Conservation (phyloP, 1,139 yeast species). For the Suhomyces choctaworum region DNA sequence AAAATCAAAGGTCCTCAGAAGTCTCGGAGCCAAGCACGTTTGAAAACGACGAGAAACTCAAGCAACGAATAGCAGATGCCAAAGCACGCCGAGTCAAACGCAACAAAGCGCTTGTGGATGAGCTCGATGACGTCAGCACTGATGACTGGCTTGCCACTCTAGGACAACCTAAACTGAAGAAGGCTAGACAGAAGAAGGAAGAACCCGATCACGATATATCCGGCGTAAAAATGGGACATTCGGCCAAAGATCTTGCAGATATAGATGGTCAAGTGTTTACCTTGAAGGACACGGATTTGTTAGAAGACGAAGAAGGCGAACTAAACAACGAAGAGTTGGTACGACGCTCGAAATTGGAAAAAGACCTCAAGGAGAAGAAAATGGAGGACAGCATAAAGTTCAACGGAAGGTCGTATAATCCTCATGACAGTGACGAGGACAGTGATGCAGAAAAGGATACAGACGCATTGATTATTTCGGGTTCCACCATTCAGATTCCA, state of each 20-base stretch:
- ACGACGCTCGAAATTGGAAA: slow-evolving; percentile 29
- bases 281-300: slow-evolving; percentile 57
- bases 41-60: slow-evolving; percentile 9
- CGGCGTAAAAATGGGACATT: slow-evolving; percentile 48
- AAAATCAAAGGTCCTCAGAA: too few species aligned
- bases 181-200: slow-evolving; percentile 12
- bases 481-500: slow-evolving; percentile 13
- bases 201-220: slow-evolving; percentile 27
- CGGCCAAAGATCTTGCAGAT: slow-evolving; percentile 36
- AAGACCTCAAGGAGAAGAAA: slow-evolving; percentile 24
- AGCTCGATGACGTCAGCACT: slow-evolving; percentile 27
- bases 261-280: slow-evolving; percentile 62
- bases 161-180: slow-evolving; percentile 18
- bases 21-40: not conserved
- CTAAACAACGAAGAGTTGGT: slow-evolving; percentile 46
- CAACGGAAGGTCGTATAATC: slow-evolving; percentile 25
- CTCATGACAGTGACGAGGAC: slow-evolving; percentile 18
- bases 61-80: slow-evolving; percentile 18
- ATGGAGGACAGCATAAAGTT: slow-evolving; percentile 29
- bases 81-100: slow-evolving; percentile 21
- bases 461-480: slow-evolving; percentile 14
- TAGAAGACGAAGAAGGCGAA: slow-evolving; percentile 50
- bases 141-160: slow-evolving; percentile 43
- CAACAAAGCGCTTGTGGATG: slow-evolving; percentile 26
- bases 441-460: slow-evolving; percentile 19